phyloP scores from a whole-genome alignment of 306 rosid species.

The Citrullus amarus region DNA sequence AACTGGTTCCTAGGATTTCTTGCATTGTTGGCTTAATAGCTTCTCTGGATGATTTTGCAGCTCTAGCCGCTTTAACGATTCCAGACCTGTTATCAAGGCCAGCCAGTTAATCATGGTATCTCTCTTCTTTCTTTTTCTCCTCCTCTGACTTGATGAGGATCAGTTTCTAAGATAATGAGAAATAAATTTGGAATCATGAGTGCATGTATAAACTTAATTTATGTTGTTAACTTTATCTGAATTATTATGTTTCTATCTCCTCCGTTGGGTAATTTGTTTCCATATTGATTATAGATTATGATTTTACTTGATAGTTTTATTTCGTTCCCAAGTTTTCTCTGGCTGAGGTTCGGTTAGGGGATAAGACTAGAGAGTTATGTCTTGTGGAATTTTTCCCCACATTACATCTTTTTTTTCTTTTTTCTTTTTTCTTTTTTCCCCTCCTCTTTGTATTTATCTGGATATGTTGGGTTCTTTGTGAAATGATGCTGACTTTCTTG shows the following conservation, averaged over 20 bases:
- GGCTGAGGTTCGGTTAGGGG: background rate
- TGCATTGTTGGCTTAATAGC: background rate
- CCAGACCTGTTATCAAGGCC: background rate
- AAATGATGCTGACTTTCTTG: background rate
- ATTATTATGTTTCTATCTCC: background rate
- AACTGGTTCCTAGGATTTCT: background rate
- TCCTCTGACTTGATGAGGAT: background rate
- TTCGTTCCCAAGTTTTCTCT: background rate
- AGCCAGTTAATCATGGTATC: conserved; percentile 1
- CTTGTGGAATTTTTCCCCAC: background rate
- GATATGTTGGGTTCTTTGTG: background rate
- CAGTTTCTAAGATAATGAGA: background rate
- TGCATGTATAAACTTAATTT: background rate
- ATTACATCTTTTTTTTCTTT: background rate
- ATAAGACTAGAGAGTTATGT: background rate
- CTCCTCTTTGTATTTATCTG: background rate
- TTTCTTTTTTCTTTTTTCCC: background rate
- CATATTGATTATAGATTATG: background rate
- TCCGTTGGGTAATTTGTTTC: background rate
- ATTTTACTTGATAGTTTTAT: background rate
- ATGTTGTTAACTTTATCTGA: background rate
- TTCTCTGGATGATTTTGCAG: background rate
- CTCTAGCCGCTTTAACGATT: background rate
- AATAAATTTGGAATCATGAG: background rate
- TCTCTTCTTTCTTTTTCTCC: background rate